Evolutionary conservation across 371 early-diverging fungal species (phyloP), one percentile per base, ranked within the genome.

Genomic region (Actinomucor elegans): DNA sequence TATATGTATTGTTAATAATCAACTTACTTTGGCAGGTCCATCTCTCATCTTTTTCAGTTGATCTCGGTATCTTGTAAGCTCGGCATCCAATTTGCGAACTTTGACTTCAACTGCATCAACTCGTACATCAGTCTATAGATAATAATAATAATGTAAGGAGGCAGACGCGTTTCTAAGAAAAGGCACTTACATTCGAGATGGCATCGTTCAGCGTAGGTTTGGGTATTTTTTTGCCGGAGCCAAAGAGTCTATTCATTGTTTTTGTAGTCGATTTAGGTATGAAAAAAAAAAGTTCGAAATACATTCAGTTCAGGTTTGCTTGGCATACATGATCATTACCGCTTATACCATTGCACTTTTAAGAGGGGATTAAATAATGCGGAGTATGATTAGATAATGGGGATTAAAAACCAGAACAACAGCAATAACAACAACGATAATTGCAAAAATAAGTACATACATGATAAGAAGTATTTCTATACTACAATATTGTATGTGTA

Each of bases 11-110:
- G 38, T 2, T 26, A 6, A 26, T 52, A 7, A 40, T 38, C n/a
- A n/a, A n/a, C 17, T 57, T 81, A 90, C 93, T 75, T 93, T 93
- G 33, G 88, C 92, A 4, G 96, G 94, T 0, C 96, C 96, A 17
- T 95, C 94, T 28, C 93, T 83, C 93, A 96, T 89, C 57, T 87
- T 93, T 59, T 79, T 83, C 89, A 97, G 87, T 66, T 96, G 96
- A 42, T 96, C 96, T 59, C 89, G 83, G 72, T 92, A 94, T 56
- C 86, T 81, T 24, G 89, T 79, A 18, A 98, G 77, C 63, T 97
- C 96, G 12, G 92, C 95, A 59, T 98, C 98, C 9, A 95, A 79
- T 66, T 91, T 90, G 44, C 83, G 87, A 52, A 98, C 91, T 72
- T 96, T 96, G 57, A 91, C 93, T 52, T 94, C 94, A 4, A 96